Base-by-base conservation (phyloP, 202 grass and related monocot species). In the Setaria viridis region DNA sequence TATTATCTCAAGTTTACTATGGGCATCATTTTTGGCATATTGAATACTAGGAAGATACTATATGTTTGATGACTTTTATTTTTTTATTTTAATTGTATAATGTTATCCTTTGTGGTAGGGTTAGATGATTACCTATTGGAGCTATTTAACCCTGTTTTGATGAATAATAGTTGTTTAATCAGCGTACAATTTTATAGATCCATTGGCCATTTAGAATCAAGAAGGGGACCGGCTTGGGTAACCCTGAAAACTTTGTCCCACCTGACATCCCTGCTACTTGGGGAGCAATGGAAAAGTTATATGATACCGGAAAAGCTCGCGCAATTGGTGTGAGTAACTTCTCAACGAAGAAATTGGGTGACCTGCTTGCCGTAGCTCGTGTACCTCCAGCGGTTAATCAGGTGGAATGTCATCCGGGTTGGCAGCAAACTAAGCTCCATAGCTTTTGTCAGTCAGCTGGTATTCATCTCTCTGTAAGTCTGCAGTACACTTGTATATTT, bases 321-420 rank as follows among this genome's bases (percentile, higher is more conserved):
- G 90, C 90, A 12, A 97, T 97, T 4, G 94, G 94, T 9, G 90
- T 97, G 63, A 97, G 92, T 20, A 97, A 97, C 70, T 97, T 97
- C 63, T 87, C 94, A 29, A 50, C 80, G 57, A 94, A 97, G 74
- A 97, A 94, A 57, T 55, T 92, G 37, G 77, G 82, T 41, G 86
- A 92, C 81, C 73, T 97, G 74, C 56, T 97, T 25, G 60, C 39
- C 1, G 5, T 90, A 4, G 94, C 94, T 25, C 83, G 80, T 25
- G 80, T 97, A 34, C 85, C 80, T 30, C 94, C 91, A 30, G 88
- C 87, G 19, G 94, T 92, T 16, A 80, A 86, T 14, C 94, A 97
- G 84, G 94, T 97, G 20, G 94, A 97, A 46, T 94, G 81, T 32
- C 94, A 97, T 58, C 92, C 84, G 16, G 21, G 60, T 69, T 97